Evolutionary conservation across 768 basidiomycete species (phyloP).

Genomic region (Trametes maxima): DNA sequence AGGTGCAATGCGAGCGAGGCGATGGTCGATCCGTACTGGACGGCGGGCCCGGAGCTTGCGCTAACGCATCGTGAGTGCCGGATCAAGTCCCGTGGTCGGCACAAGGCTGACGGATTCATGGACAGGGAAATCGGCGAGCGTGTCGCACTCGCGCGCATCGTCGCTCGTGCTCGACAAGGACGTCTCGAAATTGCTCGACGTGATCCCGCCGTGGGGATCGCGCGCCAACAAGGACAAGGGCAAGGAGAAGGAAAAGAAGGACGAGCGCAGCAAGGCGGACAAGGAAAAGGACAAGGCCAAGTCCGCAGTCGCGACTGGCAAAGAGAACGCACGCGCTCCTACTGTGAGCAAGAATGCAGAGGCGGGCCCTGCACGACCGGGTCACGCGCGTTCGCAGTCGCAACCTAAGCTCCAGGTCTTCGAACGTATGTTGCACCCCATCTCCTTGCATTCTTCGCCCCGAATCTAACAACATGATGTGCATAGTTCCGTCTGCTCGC

Average conservation of each 20-base stretch:
- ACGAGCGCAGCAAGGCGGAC: background rate
- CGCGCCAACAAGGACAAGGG: conserved; percentile 26
- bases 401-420: conserved; percentile 36
- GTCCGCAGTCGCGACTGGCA: conserved; percentile 9
- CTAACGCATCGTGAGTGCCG: conserved; percentile 46
- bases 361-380: background rate
- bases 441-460: background rate
- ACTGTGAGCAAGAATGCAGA: background rate
- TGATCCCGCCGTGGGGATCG: conserved; percentile 38
- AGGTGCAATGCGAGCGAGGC: conserved; percentile 70
- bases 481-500: background rate
- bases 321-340: conserved; percentile 14
- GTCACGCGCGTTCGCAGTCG: conserved; percentile 36
- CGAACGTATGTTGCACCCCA: conserved; percentile 21
- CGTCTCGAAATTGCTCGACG: conserved; percentile 36
- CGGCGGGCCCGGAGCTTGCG: conserved; percentile 31
- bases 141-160: conserved; percentile 24
- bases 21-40: conserved; percentile 72
- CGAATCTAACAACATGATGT: background rate
- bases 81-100: background rate
- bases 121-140: conserved; percentile 40
- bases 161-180: conserved; percentile 36
- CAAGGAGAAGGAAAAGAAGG: conserved; percentile 15
- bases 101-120: background rate
- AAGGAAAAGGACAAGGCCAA: conserved; percentile 20